A percentile compares a stretch with the other conserved stretches of the same genome.
Conservation (phyloP, 2,329 filamentous ascomycete genomes). For the Atkinsonella hypoxylon region DNA sequence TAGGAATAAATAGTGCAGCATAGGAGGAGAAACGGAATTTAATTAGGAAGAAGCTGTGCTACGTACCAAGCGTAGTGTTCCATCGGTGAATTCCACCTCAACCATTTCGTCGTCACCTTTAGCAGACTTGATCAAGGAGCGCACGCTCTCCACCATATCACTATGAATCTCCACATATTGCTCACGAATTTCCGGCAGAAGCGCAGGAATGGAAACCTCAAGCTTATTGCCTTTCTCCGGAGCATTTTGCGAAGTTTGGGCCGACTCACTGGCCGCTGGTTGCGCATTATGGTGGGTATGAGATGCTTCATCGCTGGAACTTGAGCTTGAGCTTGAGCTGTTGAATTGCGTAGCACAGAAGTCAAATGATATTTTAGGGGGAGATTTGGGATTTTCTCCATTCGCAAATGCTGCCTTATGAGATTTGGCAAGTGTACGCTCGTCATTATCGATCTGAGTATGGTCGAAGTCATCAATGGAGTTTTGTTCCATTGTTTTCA, state of each 20-base stretch:
- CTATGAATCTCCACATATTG: slow-evolving; percentile 23
- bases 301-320: not conserved
- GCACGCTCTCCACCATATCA: slow-evolving; percentile 25
- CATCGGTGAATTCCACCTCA: slow-evolving; percentile 33
- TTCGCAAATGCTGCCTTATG: not conserved
- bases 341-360: slow-evolving; percentile 3
- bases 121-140: slow-evolving; percentile 17
- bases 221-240: slow-evolving; percentile 7
- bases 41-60: not conserved
- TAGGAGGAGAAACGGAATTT: not conserved
- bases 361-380: slow-evolving; percentile 9
- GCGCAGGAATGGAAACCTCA: slow-evolving; percentile 20
- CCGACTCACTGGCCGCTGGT: not conserved
- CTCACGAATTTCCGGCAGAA: slow-evolving; percentile 14
- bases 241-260: not conserved
- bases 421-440: not conserved
- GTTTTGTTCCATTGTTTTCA: not conserved
- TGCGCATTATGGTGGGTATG: not conserved
- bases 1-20: not conserved
- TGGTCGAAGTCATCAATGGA: not conserved
- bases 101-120: slow-evolving; percentile 17
- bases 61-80: slow-evolving; percentile 29
- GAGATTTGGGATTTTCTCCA: not conserved
- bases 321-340: slow-evolving; percentile 2
- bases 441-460: slow-evolving; percentile 11